phyloP scores from a whole-genome alignment of 208 protist species.

The Lotmaria passim region DNA sequence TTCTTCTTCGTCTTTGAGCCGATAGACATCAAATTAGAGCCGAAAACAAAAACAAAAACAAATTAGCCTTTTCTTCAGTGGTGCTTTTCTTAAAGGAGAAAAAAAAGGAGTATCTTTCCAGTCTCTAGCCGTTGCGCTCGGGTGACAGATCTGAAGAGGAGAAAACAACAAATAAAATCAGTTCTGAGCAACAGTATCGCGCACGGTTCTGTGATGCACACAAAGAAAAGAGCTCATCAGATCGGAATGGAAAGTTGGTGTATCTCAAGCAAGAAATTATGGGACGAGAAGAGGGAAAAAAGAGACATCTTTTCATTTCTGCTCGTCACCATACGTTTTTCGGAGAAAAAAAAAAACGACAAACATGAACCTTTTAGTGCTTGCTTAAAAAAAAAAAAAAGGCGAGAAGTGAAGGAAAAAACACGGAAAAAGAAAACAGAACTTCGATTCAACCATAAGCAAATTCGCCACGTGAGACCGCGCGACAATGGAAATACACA shows the following conservation, averaged over 20 bases:
- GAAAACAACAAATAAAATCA: too few species aligned
- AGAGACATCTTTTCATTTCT: background rate
- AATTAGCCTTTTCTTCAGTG: background rate
- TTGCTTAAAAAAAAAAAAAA: too few species aligned
- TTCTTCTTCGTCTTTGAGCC: background rate
- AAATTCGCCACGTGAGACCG: background rate
- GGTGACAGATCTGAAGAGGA: background rate
- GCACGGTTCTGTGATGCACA: too few species aligned
- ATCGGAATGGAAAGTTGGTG: background rate
- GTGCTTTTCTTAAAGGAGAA: too few species aligned
- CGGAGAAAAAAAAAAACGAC: background rate
- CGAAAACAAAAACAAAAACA: conserved; percentile 9
- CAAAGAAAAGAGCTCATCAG: too few species aligned
- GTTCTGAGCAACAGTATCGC: too few species aligned
- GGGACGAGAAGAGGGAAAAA: conserved; percentile 9
- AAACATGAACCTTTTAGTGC: too few species aligned
- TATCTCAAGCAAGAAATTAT: background rate
- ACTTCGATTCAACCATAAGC: background rate
- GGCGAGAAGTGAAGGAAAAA: too few species aligned
- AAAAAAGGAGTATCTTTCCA: too few species aligned
- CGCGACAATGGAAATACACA: background rate
- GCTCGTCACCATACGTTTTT: too few species aligned
- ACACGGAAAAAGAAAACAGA: conserved; percentile 15
- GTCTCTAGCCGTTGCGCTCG: background rate
- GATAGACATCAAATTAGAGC: background rate